Conservation (phyloP, 768 basidiomycete species). For the Hydnomerulius pinastri region DNA sequence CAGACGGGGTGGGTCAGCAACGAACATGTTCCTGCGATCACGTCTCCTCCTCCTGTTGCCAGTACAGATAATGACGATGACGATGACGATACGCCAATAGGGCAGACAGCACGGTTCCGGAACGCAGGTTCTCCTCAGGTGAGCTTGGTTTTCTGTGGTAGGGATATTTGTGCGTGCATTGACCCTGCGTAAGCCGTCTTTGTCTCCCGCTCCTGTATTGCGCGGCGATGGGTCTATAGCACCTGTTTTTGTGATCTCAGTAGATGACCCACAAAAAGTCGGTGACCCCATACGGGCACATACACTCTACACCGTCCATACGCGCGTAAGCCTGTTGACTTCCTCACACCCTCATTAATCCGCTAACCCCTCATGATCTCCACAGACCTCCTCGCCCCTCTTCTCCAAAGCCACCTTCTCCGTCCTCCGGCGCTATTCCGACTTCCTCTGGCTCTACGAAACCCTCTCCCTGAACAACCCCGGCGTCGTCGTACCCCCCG, state of each 20-base stretch:
- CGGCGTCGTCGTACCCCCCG: slow-evolving; percentile 95
- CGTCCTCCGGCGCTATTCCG: slow-evolving; percentile 94
- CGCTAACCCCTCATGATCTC: neutral
- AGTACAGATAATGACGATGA: slow-evolving; percentile 48
- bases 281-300: slow-evolving; percentile 95
- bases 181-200: slow-evolving; percentile 13
- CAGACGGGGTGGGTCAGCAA: slow-evolving; percentile 47
- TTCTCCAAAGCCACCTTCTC: slow-evolving; percentile 86
- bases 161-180: neutral
- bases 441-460: slow-evolving; percentile 97
- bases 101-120: slow-evolving; percentile 42
- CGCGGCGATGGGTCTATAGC: slow-evolving; percentile 49
- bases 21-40: slow-evolving; percentile 20
- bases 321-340: slow-evolving; percentile 69
- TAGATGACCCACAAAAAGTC: slow-evolving; percentile 97
- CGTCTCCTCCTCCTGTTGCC: slow-evolving; percentile 22
- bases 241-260: slow-evolving; percentile 81
- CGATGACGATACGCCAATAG: slow-evolving; percentile 70
- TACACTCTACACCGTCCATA: slow-evolving; percentile 96
- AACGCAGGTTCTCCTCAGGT: slow-evolving; percentile 29
- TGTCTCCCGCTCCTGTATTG: slow-evolving; percentile 15
- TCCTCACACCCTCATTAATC: no score
- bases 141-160: neutral
- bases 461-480: slow-evolving; percentile 88
- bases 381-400: slow-evolving; percentile 79